phyloP scores from a whole-genome alignment of 1,284 basidiomycete genomes.

The Volvariella volvacea region DNA sequence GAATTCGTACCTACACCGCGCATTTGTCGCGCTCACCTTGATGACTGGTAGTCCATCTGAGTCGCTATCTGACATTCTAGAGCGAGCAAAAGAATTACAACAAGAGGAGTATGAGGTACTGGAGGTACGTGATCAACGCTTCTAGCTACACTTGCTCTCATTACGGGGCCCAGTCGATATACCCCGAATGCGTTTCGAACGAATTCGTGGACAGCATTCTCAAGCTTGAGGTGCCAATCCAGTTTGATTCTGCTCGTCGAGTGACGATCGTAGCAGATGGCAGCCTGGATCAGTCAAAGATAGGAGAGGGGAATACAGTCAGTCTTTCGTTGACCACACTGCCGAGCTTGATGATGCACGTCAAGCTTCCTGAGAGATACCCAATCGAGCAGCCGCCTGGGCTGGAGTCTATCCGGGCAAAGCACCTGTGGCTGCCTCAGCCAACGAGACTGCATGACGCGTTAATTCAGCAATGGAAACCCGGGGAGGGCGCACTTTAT shows the following conservation, averaged over 20 bases:
- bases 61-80: background rate
- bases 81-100: conserved; percentile 25
- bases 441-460: conserved; percentile 28
- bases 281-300: conserved; percentile 7
- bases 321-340: conserved; percentile 34
- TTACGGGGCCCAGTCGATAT: conserved; percentile 48
- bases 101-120: conserved; percentile 44
- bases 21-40: too few species aligned
- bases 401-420: conserved; percentile 47
- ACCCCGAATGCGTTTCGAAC: conserved; percentile 57
- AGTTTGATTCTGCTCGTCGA: conserved; percentile 37
- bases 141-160: background rate
- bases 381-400: conserved; percentile 47
- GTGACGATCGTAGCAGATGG: conserved; percentile 30
- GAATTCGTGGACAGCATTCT: conserved; percentile 27
- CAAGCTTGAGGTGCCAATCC: conserved; percentile 57
- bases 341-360: conserved; percentile 54
- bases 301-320: conserved; percentile 12
- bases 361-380: conserved; percentile 52
- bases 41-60: too few species aligned
- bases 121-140: conserved; percentile 32
- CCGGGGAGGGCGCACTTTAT: conserved; percentile 56
- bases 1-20: too few species aligned
- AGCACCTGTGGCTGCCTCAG: conserved; percentile 53
- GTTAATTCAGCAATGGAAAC: conserved; percentile 50